A percentile compares a stretch with the other conserved stretches of the same genome.
phyloP scores from a whole-genome alignment of 1,284 basidiomycete species.

The Puccinia brachypodii region DNA sequence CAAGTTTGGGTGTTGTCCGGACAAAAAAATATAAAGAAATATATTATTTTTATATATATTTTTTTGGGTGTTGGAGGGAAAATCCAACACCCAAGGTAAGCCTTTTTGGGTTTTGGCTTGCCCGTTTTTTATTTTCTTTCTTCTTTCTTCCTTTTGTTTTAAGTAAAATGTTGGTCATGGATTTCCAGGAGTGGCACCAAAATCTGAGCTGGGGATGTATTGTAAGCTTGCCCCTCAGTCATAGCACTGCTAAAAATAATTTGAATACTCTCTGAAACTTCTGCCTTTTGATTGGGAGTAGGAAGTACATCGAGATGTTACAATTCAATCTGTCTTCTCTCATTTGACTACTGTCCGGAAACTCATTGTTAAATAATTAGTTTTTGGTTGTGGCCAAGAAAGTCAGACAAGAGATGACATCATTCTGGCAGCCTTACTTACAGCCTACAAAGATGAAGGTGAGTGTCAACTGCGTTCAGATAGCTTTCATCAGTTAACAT shows the following conservation, averaged over 20 bases:
- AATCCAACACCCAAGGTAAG: too few species aligned
- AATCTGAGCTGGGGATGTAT: constrained; percentile 38
- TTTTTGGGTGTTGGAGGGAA: too few species aligned
- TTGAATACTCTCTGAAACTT: background rate
- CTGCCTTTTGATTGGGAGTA: background rate
- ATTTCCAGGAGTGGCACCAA: constrained; percentile 40
- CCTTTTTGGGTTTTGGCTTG: too few species aligned
- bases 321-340: background rate
- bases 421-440: constrained; percentile 24
- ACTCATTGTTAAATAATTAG: background rate
- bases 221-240: background rate
- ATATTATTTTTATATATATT: too few species aligned
- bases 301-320: background rate
- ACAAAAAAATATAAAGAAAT: too few species aligned
- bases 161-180: constrained; percentile 25
- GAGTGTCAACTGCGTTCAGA: background rate
- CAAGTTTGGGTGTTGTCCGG: too few species aligned
- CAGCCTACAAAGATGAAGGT: constrained; percentile 38
- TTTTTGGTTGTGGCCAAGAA: constrained; percentile 38
- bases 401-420: constrained; percentile 33
- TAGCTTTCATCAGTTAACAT: background rate
- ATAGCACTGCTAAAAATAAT: background rate
- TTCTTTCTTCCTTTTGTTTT: too few species aligned
- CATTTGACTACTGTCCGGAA: background rate
- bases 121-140: too few species aligned